Percentiles rank a stretch among this genome's conserved stretches.
These are phyloP conservation scores for Colletotrichum costaricense DNA, from an alignment of 2,329 filamentous ascomycete species.

Conservation along the genomic window DNA sequence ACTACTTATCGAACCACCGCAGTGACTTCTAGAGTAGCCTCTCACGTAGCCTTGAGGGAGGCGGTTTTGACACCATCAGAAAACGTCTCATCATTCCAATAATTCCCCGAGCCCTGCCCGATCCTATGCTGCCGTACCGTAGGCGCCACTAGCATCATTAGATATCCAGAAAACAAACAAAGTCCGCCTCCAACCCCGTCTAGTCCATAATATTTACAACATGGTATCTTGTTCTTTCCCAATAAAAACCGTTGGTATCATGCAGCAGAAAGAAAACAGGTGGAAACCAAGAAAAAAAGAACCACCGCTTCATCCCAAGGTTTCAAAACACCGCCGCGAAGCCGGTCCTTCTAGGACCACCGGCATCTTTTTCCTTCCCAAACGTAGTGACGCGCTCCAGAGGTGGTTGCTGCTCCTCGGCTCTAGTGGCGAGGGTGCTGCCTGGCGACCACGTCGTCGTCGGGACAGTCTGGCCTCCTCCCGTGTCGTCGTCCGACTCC, in stretches of 20 bases:
- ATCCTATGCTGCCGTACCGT: background rate
- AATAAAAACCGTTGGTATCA: slow-evolving; percentile 30
- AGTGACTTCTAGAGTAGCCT: background rate
- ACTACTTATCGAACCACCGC: no score
- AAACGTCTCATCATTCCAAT: background rate
- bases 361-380: slow-evolving; percentile 23
- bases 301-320: background rate
- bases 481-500: slow-evolving; percentile 52
- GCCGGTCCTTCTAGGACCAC: slow-evolving; percentile 17
- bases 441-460: slow-evolving; percentile 64
- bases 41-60: background rate
- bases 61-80: background rate
- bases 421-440: slow-evolving; percentile 53
- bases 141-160: slow-evolving; percentile 22
- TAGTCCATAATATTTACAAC: slow-evolving; percentile 14
- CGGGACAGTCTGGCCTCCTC: slow-evolving; percentile 54
- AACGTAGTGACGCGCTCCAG: slow-evolving; percentile 36
- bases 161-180: background rate
- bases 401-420: slow-evolving; percentile 49
- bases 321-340: slow-evolving; percentile 34
- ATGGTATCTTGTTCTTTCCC: slow-evolving; percentile 30
- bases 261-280: slow-evolving; percentile 5
- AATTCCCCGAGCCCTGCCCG: background rate
- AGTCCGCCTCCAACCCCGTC: slow-evolving; percentile 9
- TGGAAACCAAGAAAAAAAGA: no score